Evolutionary conservation across 768 basidiomycete genomes (phyloP), one percentile per base, ranked within the genome.

Genomic region (Boletellus emodensis): DNA sequence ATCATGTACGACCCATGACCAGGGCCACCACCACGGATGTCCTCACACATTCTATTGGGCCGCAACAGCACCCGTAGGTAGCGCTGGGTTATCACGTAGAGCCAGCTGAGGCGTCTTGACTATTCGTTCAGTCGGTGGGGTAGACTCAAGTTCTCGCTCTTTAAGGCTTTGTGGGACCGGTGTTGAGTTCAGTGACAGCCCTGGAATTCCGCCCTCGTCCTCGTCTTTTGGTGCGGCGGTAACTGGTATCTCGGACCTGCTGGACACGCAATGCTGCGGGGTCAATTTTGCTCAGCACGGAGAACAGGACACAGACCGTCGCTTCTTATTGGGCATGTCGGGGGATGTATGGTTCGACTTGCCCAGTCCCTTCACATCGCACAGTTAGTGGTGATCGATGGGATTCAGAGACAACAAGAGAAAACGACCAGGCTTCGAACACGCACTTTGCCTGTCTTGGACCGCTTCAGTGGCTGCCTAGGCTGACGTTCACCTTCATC

Each of bases 401-500:
- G 37, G 34, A 57, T 53, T 39, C 51, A 53, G 17, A 49, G 55
- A 52, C 49, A 55, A 28, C 32, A 46, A 6, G 47, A 50, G 12
- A 32, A 49, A 52, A 54, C 46, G 57, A 52, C 53, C 33, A 11
- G 43, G 49, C 49, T 30, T 47, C 43, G 48, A 54, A 53, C 48
- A 71, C 79, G 61, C 67, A 81, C 80, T 76, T 80, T 81, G 50
- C 59, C 57, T 12, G 71, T 66, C 74, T 91, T 92, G 37, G 82
- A 74, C 44, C 91, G 85, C 66, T 94, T 94, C 66, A 84, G 77
- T 10, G 75, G 77, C 42, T 78, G 70, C 59, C 83, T 84, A 11
- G 81, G 79, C 56, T 86, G 87, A 24, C 89, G 85, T 67, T 91
- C 89, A 46, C 87, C 88, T 33, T 78, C 76, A 39, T 89, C 91